Base-by-base conservation (phyloP, 1,284 basidiomycete genomes). In the Fomitopsis schrenkii region DNA sequence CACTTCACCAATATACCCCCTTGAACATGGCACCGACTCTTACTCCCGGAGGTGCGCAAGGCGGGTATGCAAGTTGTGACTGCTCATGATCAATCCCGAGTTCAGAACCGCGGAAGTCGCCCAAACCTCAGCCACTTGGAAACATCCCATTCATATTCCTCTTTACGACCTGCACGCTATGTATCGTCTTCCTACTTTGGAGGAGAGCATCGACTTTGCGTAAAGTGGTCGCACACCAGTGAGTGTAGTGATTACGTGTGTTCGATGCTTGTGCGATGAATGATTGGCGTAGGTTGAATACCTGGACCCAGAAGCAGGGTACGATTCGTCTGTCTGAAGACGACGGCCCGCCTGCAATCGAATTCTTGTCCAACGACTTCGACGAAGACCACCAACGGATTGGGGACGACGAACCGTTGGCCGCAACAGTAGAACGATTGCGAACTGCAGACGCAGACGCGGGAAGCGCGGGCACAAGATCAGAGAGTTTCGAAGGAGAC, bases 261-360 rank as follows among this genome's bases (percentile, higher is more conserved):
- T 12, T 5, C 17, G 1, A 15, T 33, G 30, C 30, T 5, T 33
- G 8, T n/a, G 36, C 26, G 17, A 14, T 57, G 33, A 41, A 22
- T 35, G 5, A 26, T 33, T 46, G 14, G 19, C 45, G n/a, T 65
- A 91, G 89, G 67, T 71, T 91, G 57, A 85, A 84, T 66, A 83
- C 82, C 8, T 83, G 87, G 74, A 78, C 80, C 1, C 71, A 75
- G 14, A 65, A 72, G 33, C 84, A 86, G 62, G 88, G 89, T 5
- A 77, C 73, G 2, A 87, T 91, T 63, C 82, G 89, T 10, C 78
- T 91, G 30, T 90, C 88, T 44, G 79, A 83, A 67, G 90, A 91
- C 64, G 87, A 91, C 58, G 87, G 88, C 0, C 90, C 89, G 9
- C 78, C 88, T 22, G 81, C 86, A 7, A 76, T 78, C 14, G 84